Evolutionary conservation across 371 early-diverging fungal genomes (phyloP), one percentile per base, ranked within the genome.

Genomic region (Dichotomocladium elegans): DNA sequence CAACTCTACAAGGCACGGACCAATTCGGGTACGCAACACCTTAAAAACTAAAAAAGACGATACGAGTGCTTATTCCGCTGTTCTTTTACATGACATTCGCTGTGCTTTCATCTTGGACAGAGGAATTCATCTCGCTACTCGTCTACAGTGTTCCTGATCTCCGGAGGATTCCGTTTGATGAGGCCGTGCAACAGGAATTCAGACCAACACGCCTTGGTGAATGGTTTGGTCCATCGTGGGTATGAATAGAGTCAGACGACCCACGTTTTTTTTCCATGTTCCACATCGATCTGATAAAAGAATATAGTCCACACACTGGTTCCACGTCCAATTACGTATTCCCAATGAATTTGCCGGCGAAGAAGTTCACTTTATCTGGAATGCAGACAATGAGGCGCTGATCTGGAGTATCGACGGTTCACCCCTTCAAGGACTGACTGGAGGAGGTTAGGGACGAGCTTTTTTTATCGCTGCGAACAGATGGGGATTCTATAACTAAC

Each of bases 271-370:
- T n/a, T n/a, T n/a, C n/a, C n/a, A 37, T 37, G 37, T 37, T n/a
- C 29, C 29, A 31, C 33, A 37, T 7, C 21, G 37, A 37, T 37
- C 37, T 37, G 37, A 37, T 37, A 37, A 37, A 17, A 21, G 37
- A 17, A 21, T 4, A 6, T 81, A 90, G 91, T 85, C 90, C 12
- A 92, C 95, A 7, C 91, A 91, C 55, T 94, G 96, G 96, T 92
- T 94, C 58, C 85, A 82, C 42, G 72, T 91, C 21, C 67, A 65
- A 37, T 61, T 92, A 10, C 60, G 63, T 28, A 77, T 96, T n/a
- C 97, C 95, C 3, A 61, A 71, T 4, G 73, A 80, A 42, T 92
- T 84, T 74, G 79, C 65, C 2, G 90, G 88, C 28, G 80, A 91
- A 53, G 64, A 70, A 50, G 91, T 95, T 4, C 76, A 85, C 33